These are phyloP conservation scores for Casuarina cunninghamiana DNA, from an alignment of 306 rosid genomes.

Conservation along the genomic window DNA sequence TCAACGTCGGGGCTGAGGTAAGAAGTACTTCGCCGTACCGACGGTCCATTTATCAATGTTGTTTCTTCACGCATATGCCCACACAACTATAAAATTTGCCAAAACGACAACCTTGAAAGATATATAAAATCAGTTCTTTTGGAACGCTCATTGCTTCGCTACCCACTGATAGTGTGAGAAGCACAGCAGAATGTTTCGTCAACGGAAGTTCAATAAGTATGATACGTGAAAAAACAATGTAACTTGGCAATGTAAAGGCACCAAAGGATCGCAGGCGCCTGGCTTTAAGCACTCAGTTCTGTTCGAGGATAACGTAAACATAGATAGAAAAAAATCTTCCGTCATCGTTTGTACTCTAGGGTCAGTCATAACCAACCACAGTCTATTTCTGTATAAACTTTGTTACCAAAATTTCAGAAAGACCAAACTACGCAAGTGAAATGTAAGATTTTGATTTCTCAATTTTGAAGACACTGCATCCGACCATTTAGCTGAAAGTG, in stretches of 20 bases:
- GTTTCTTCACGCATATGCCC: background rate
- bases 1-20: no score
- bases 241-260: background rate
- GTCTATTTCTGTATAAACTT: conserved; percentile 17
- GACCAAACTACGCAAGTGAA: conserved; percentile 25
- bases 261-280: background rate
- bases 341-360: background rate
- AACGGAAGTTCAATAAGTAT: no score
- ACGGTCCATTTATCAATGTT: background rate
- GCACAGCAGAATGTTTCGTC: background rate
- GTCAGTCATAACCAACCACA: conserved; percentile 33
- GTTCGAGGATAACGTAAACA: conserved; percentile 4
- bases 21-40: no score
- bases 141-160: background rate
- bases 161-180: background rate
- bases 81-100: background rate
- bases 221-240: no score
- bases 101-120: background rate
- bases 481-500: conserved; percentile 14
- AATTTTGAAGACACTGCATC: conserved; percentile 25
- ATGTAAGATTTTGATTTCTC: background rate
- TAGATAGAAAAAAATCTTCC: background rate
- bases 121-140: background rate
- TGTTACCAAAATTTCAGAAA: conserved; percentile 27
- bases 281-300: background rate